Conservation (phyloP, 2,329 filamentous ascomycete genomes). For the Exophiala xenobiotica region DNA sequence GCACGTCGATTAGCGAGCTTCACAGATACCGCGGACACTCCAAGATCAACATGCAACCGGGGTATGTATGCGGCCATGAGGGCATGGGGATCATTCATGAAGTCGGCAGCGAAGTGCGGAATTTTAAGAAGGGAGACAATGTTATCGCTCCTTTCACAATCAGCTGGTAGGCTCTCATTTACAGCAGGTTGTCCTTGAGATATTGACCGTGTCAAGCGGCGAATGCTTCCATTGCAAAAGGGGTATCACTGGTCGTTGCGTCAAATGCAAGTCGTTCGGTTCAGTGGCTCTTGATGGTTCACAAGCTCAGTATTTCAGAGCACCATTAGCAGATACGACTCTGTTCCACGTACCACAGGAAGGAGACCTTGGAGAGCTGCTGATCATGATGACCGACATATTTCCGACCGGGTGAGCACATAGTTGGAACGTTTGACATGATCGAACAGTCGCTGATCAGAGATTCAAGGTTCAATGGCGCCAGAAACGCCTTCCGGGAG, state of each 20-base stretch:
- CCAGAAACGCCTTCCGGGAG: slow-evolving; percentile 9
- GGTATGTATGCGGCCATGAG: slow-evolving; percentile 76
- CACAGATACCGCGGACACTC: slow-evolving; percentile 79
- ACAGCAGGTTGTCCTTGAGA: neutral
- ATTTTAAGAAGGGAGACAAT: slow-evolving; percentile 70
- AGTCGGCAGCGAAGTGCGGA: slow-evolving; percentile 66
- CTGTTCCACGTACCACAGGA: slow-evolving; percentile 66
- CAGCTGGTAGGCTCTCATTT: slow-evolving; percentile 35
- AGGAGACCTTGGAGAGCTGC: slow-evolving; percentile 58
- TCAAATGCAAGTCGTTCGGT: slow-evolving; percentile 69
- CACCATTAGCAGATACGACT: slow-evolving; percentile 78
- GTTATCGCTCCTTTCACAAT: slow-evolving; percentile 81
- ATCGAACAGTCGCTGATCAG: neutral
- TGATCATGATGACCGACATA: slow-evolving; percentile 89
- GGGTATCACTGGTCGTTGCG: slow-evolving; percentile 74
- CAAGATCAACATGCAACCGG: slow-evolving; percentile 60
- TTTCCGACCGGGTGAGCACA: slow-evolving; percentile 77
- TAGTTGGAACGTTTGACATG: neutral
- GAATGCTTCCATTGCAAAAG: slow-evolving; percentile 82
- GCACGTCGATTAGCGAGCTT: slow-evolving; percentile 61
- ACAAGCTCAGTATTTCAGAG: slow-evolving; percentile 77
- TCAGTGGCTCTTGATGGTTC: slow-evolving; percentile 67
- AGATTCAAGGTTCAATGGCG: slow-evolving; percentile 5
- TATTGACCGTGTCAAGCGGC: slow-evolving; percentile 52
- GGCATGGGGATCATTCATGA: slow-evolving; percentile 75